Percentiles rank a stretch among this genome's conserved stretches.
These are phyloP conservation scores for Rhodosporidiobolus sp. DNA, from an alignment of 768 basidiomycete genomes.

Conservation along the genomic window DNA sequence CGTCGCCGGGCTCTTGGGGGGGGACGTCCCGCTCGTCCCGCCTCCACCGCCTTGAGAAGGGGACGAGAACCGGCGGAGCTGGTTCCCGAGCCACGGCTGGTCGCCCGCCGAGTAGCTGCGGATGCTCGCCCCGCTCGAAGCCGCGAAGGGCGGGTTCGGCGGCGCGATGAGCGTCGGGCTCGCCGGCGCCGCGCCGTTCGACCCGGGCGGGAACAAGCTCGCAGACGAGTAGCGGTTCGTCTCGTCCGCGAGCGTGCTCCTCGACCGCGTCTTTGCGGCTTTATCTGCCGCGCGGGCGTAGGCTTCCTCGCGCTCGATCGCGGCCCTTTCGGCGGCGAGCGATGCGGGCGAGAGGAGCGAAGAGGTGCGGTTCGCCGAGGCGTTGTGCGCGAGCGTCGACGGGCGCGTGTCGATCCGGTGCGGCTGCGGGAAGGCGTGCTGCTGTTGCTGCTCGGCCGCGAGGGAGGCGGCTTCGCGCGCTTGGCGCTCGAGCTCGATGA, in stretches of 20 bases:
- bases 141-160: conserved; percentile 19
- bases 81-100: conserved; percentile 38
- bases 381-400: conserved; percentile 47
- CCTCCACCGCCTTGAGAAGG: conserved; percentile 12
- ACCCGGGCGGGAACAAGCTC: conserved; percentile 1
- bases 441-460: conserved; percentile 53
- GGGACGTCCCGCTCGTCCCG: background rate
- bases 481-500: conserved; percentile 76
- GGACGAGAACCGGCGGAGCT: conserved; percentile 25
- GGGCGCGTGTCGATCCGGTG: conserved; percentile 36
- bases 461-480: conserved; percentile 74
- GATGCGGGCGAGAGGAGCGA: conserved; percentile 72
- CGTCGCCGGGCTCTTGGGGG: conserved; percentile 20
- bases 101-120: conserved; percentile 33
- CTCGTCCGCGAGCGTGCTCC: conserved; percentile 8
- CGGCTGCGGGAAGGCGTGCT: conserved; percentile 56
- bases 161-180: conserved; percentile 1
- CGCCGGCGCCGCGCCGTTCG: too few species aligned
- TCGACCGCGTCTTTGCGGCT: conserved; percentile 17
- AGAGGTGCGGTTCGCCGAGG: conserved; percentile 61
- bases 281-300: conserved; percentile 2
- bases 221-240: conserved; percentile 16
- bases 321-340: conserved; percentile 82
- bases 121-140: conserved; percentile 18
- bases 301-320: conserved; percentile 56